Evolutionary conservation across 257 asterid genomes (phyloP), one percentile per base, ranked within the genome.

Genomic region (Thymus quinquecostatus): DNA sequence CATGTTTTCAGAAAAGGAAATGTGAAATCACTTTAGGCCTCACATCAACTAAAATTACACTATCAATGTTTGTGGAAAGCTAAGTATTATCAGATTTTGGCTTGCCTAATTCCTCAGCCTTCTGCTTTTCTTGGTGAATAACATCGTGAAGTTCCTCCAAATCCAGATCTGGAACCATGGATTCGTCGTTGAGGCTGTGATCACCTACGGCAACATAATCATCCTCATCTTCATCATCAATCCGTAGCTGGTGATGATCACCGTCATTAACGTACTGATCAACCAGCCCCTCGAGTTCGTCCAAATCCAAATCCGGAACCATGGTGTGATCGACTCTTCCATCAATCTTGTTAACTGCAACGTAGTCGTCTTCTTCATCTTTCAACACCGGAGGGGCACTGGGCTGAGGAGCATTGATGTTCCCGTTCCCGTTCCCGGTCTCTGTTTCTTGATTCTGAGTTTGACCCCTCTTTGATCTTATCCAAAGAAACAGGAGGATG

Each of bases 151-250:
- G 56, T 61, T 66, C 78, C 60, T 72, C 71, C 65, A 74, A 47
- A 48, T 74, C 78, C 78, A 66, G 10, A 47, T 74, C 68, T 0
- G 78, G 78, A 12, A 68, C 78, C 78, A 74, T 74, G 40, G 73
- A 34, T 58, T 72, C 53, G 43, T 72, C 70, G 29, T 48, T 61
- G 5, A 55, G 33, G 53, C 10, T n/a, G 6, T 58, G 47, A 57
- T 45, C 51, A 1, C 61, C 64, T 10, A 40, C 65, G 0, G 9
- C 38, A 27, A 72, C 55, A 36, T 12, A 51, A 2, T 51, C 57
- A 12, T 72, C 77, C 8, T 72, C 56, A 2, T 64, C 55, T 10
- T 43, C 66, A 59, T 13, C 44, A 33, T 34, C 21, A 2, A 38
- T 38, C 49, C 6, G 12, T 27, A 27, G 27, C 2, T 2, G 50